Percentiles rank a stretch among this genome's conserved stretches.
These are phyloP conservation scores for Pythium volutum DNA, from an alignment of 352 stramenopile species.

Conservation along the genomic window DNA sequence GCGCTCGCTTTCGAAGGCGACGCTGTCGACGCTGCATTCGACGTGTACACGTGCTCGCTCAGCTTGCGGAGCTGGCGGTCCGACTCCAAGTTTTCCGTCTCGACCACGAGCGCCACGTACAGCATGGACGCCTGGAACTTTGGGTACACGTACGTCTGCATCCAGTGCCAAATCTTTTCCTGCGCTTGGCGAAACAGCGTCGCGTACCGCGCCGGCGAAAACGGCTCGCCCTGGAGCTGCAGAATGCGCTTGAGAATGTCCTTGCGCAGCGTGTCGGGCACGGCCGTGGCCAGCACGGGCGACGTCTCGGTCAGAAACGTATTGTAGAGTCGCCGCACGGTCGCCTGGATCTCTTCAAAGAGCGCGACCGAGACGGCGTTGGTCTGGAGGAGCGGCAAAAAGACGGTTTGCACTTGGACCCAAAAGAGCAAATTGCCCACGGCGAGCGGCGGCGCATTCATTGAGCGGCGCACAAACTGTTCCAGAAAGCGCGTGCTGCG, in stretches of 20 bases:
- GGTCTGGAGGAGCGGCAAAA: slow-evolving; percentile 64
- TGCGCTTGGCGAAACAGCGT: slow-evolving; percentile 68
- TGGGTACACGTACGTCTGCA: slow-evolving; percentile 57
- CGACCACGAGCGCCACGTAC: slow-evolving; percentile 68
- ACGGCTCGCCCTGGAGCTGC: slow-evolving; percentile 67
- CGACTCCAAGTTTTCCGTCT: slow-evolving; percentile 65
- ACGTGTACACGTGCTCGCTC: slow-evolving; percentile 55
- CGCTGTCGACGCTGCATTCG: slow-evolving; percentile 10
- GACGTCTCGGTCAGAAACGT: slow-evolving; percentile 48
- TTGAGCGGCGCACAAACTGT: slow-evolving; percentile 40
- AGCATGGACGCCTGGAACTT: slow-evolving; percentile 55
- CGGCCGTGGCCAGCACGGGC: slow-evolving; percentile 26
- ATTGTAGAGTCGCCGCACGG: slow-evolving; percentile 67
- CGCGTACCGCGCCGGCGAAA: slow-evolving; percentile 66
- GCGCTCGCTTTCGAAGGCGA: slow-evolving; percentile 40
- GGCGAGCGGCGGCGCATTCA: slow-evolving; percentile 14
- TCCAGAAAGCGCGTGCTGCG: slow-evolving; percentile 55
- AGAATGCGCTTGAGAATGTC: slow-evolving; percentile 67
- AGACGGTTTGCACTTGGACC: slow-evolving; percentile 70
- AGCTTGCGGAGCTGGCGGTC: slow-evolving; percentile 58
- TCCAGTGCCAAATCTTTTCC: slow-evolving; percentile 70
- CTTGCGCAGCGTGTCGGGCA: slow-evolving; percentile 52
- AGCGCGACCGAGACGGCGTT: slow-evolving; percentile 60
- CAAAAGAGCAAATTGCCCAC: slow-evolving; percentile 70
- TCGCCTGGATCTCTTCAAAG: slow-evolving; percentile 69